Percentiles rank a stretch among this genome's conserved stretches.
Conservation (phyloP, 306 rosid genomes). For the Quercus berberidifolia region DNA sequence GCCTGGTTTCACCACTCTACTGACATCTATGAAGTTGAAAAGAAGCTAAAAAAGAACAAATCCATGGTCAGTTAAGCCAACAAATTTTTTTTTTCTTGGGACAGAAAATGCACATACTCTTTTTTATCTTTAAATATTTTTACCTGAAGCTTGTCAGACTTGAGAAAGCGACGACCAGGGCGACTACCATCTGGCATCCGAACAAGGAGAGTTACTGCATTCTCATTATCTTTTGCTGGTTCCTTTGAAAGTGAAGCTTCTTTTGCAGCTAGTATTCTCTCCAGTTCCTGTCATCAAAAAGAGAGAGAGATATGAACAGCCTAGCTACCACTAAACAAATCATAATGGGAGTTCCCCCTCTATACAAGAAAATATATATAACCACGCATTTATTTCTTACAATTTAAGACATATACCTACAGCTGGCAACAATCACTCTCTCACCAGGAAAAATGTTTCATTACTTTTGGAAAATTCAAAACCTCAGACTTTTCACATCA, state of each 20-base stretch:
- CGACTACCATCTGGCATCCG: slow-evolving; percentile 83
- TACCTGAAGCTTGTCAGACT: slow-evolving; percentile 84
- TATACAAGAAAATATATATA: background rate
- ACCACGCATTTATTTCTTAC: background rate
- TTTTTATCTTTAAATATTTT: background rate
- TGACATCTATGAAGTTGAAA: slow-evolving; percentile 60
- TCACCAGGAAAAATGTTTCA: background rate
- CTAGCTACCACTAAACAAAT: background rate
- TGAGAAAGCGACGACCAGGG: slow-evolving; percentile 57
- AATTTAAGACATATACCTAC: background rate
- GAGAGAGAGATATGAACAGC: background rate
- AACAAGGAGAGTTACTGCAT: slow-evolving; percentile 58
- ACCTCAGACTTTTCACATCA: background rate
- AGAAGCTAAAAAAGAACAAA: slow-evolving; percentile 44
- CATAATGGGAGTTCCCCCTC: background rate
- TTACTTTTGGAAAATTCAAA: background rate
- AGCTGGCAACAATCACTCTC: background rate
- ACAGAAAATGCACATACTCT: background rate
- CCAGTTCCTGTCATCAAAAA: slow-evolving; percentile 39
- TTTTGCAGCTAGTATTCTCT: slow-evolving; percentile 33
- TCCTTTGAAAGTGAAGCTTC: slow-evolving; percentile 50
- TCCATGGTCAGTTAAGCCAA: slow-evolving; percentile 21
- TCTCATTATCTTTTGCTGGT: slow-evolving; percentile 57
- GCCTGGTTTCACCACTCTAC: slow-evolving; percentile 50
- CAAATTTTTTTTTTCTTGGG: background rate